These are phyloP conservation scores for Epichloe hybrida DNA, from an alignment of 2,329 filamentous ascomycete genomes.

Conservation along the genomic window DNA sequence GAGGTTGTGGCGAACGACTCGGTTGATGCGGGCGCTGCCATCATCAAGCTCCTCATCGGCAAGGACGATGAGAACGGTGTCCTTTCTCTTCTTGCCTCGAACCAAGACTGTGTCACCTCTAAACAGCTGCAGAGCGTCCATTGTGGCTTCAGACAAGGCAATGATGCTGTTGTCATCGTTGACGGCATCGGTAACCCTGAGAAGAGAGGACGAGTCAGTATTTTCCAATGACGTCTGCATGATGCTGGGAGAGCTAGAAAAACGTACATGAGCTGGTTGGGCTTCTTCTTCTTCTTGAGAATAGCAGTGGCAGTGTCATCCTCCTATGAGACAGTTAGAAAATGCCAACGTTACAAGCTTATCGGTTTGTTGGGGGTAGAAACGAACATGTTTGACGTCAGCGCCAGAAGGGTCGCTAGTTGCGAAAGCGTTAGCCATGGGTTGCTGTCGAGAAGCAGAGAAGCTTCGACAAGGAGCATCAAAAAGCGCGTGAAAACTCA, in stretches of 20 bases:
- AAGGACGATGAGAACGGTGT: constrained; percentile 93
- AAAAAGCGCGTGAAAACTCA: constrained; percentile 31
- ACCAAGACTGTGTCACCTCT: constrained; percentile 95
- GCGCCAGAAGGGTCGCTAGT: constrained; percentile 76
- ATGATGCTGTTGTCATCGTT: constrained; percentile 99
- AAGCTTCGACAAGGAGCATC: not conserved
- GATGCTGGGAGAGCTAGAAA: not conserved
- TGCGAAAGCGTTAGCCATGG: constrained; percentile 1
- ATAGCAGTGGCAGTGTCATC: constrained; percentile 93
- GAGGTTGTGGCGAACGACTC: constrained; percentile 95
- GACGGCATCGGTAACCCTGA: constrained; percentile 88
- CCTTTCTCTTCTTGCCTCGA: constrained; percentile 99
- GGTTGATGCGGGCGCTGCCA: constrained; percentile 92
- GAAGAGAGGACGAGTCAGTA: not conserved
- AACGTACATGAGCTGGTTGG: constrained; percentile 89
- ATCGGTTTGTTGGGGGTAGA: constrained; percentile 8
- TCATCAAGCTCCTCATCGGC: constrained; percentile 97
- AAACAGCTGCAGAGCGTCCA: constrained; percentile 97
- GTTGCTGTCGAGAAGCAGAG: not conserved
- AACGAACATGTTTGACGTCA: constrained; percentile 69
- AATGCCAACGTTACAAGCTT: constrained; percentile 7
- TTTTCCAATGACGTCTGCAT: not conserved
- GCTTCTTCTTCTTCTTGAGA: constrained; percentile 99
- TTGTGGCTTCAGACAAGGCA: constrained; percentile 93
- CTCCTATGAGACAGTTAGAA: constrained; percentile 39